Percentiles rank a stretch among this genome's conserved stretches.
phyloP scores from a whole-genome alignment of 176 grass and related monocot species.

The Tillandsia fasciculata region DNA sequence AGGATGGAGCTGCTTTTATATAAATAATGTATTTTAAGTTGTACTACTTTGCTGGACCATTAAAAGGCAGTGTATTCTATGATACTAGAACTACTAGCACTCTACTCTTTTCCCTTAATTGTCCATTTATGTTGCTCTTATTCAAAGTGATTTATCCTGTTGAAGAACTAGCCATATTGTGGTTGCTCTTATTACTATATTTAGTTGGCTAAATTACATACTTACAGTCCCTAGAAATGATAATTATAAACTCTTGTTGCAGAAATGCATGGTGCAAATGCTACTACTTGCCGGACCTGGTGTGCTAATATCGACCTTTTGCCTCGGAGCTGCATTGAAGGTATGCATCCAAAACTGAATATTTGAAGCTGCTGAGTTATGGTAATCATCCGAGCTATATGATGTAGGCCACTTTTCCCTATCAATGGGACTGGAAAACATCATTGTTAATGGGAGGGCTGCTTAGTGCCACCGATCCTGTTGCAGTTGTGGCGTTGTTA shows the following conservation, averaged over 20 bases:
- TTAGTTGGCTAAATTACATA: neutral
- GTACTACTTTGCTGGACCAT: too few species aligned
- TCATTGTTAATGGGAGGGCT: slow-evolving; percentile 78
- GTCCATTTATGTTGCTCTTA: neutral
- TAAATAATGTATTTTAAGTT: too few species aligned
- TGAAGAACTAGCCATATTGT: neutral
- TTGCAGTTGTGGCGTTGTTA: slow-evolving; percentile 81
- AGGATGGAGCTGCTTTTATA: too few species aligned
- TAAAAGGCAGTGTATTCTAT: too few species aligned
- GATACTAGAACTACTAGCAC: too few species aligned
- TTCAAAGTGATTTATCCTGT: neutral
- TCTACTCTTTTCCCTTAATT: too few species aligned
- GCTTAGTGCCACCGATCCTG: slow-evolving; percentile 91
- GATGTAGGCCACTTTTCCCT: slow-evolving; percentile 68
- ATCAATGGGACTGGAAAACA: slow-evolving; percentile 92
- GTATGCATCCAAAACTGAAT: slow-evolving; percentile 16
- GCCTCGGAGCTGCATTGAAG: slow-evolving; percentile 55
- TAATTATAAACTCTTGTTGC: slow-evolving; percentile 4
- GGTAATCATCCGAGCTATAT: slow-evolving; percentile 13
- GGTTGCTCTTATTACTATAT: neutral
- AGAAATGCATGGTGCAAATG: slow-evolving; percentile 96
- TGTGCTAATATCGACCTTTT: slow-evolving; percentile 69
- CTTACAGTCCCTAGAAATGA: neutral
- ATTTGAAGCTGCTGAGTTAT: neutral
- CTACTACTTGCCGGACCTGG: slow-evolving; percentile 82